Evolutionary conservation across 805 yeast genomes (phyloP), one percentile per base, ranked within the genome.

Genomic region (Metschnikowia hibisci): DNA sequence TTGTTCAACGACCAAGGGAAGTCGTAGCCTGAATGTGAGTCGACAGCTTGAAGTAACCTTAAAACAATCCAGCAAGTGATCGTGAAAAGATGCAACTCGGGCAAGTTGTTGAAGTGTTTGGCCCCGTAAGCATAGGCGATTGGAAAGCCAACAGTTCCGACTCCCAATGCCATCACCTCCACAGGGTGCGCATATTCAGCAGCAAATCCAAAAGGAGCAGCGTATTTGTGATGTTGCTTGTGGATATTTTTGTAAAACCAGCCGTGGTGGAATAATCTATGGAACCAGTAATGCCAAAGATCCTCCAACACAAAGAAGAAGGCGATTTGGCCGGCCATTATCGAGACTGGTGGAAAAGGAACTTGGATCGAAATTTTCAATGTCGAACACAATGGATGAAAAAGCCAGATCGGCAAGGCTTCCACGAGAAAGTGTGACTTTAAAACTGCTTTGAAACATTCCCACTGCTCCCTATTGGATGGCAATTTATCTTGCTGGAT

Each of bases 111-210:
- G 51, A 88, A 89, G 76, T 87, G 87, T 15, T 32, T 36, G 22
- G 44, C 33, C 4, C 27, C 11, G 12, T 36, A 36, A n/a, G 39
- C 39, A 11, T 45, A 46, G 37, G 86, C 62, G 44, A 91, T 80
- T 45, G 99, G 99, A 68, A 88, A 81, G 47, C 98, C 97, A 32
- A 91, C 96, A 32, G 99, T 91, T 50, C 99, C 99, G 51, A 87
- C 78, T 41, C 99, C 99, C 48, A 91, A 73, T 41, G 87, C 74
- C 71, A 87, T 78, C 27, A 91, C 96, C 70, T 91, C 99, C 25
- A 85, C 75, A 13, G 99, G 98, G 62, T 91, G 97, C 26, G 98
- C 98, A 63, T 91, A 91, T 71, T 91, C 99, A 38, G 98, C 98
- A 47, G 98, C 83, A 46, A 91, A 71, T 30, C 99, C 99, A 60